Conservation (phyloP, 2,329 filamentous ascomycete species). For the Chaetomium globosum region DNA sequence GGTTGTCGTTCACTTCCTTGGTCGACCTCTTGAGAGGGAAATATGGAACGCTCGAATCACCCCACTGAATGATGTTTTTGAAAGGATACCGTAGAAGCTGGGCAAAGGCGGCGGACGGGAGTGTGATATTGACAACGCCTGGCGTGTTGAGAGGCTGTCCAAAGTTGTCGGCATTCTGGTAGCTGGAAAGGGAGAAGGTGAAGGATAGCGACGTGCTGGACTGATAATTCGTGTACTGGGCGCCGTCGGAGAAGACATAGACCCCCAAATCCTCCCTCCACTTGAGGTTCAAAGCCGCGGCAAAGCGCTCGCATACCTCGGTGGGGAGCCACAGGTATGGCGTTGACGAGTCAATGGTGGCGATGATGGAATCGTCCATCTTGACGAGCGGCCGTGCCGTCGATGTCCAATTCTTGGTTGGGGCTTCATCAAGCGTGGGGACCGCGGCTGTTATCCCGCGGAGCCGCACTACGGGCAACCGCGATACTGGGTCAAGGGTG, state of each 20-base stretch:
- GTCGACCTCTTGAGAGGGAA: conserved; percentile 65
- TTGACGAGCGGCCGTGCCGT: conserved; percentile 45
- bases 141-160: conserved; percentile 52
- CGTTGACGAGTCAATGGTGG: conserved; percentile 65
- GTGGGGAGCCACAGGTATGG: conserved; percentile 66
- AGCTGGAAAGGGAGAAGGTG: conserved; percentile 60
- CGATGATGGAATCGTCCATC: conserved; percentile 53
- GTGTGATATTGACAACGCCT: conserved; percentile 60
- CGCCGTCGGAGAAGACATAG: conserved; percentile 63
- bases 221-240: conserved; percentile 54
- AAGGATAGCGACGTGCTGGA: conserved; percentile 53
- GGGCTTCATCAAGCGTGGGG: conserved; percentile 40
- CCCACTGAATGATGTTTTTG: conserved; percentile 49
- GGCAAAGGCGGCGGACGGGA: conserved; percentile 55
- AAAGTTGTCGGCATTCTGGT: conserved; percentile 57
- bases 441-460: conserved; percentile 56
- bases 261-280: conserved; percentile 66
- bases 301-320: conserved; percentile 65
- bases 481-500: conserved; percentile 55
- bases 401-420: conserved; percentile 46
- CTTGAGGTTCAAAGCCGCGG: conserved; percentile 62
- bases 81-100: conserved; percentile 56
- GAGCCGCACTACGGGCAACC: conserved; percentile 62
- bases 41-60: conserved; percentile 56
- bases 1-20: conserved; percentile 50